Evolutionary conservation across 805 yeast genomes (phyloP), one percentile per base, ranked within the genome.

Genomic region (Yueomyces sinensis): DNA sequence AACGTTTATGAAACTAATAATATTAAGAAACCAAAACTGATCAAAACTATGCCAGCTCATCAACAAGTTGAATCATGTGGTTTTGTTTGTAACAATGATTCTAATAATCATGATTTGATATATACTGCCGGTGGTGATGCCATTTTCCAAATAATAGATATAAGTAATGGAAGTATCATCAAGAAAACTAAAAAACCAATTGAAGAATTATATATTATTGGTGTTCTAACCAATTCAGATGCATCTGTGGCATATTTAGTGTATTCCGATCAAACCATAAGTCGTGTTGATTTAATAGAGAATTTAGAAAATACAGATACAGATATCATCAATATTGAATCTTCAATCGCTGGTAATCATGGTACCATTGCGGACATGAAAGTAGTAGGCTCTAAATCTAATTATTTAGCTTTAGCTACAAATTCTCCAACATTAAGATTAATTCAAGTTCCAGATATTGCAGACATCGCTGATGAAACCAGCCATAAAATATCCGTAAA

Each of bases 361-460:
- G 97, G 96, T 37, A 89, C 91, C 18, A 76, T 91, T 47, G 94
- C 95, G 3, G 97, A 89, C 52, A 68, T 86, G 62, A 72, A 74
- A 44, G 79, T 75, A 49, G 78, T 76, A 23, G 91, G 91, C 0
- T 82, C 83, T 6, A 40, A 55, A 13, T 52, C 62, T 22, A 53
- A 66, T 31, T 59, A 66, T 27, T 54, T 89, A 31, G 97, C 94
- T 4, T 56, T 91, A 43, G 96, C 97, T 2, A 89, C 97, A 3
- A 91, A 91, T 56, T 82, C 97, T 1, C 94, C 95, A 11, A 76
- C 89, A 1, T 60, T 91, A 37, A 66, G 97, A 52, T 58, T 91
- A 13, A 69, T 87, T 24, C 76, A 78, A 42, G 25, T 40, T 14
- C 45, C 47, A 16, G 17, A 32, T 7, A 14, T 24, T 16, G 30